Base-by-base conservation (phyloP, 1,139 yeast species). In the Debaryomyces udenii region DNA sequence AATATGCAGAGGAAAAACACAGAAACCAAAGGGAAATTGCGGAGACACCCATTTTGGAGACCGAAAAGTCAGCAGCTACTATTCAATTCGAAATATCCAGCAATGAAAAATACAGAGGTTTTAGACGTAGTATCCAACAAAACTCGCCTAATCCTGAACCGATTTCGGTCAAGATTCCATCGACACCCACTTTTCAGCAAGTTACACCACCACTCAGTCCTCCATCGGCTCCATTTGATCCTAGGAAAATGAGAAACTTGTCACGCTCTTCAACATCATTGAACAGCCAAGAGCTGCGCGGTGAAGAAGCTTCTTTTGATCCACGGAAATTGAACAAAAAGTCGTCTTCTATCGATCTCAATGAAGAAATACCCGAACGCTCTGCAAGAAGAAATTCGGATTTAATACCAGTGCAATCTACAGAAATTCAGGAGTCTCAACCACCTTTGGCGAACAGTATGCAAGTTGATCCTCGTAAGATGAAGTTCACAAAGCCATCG, bases 91-190 rank as follows among this genome's bases (percentile, higher is more conserved):
- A 59, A 41, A 55, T 64, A 26, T 47, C 55, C 31, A 53, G 59
- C 15, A 68, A 68, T 47, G 70, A 64, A 27, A 73, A 70, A 48
- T 73, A 73, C 52, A 64, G 57, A 45, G 78, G 78, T 1, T 73
- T 73, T 56, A 70, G 78, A 62, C 66, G 78, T 59, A 62, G 65
- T 40, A 58, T 59, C 5, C 56, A 58, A 28, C 49, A 55, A 26
- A 61, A 50, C 36, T 48, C 53, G 13, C 50, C 56, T 10, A 44
- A 46, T 23, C 27, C 48, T n/a, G 58, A 57, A 29, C 67, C 68
- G 29, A 57, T 65, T 29, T 52, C 60, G 14, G 59, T 66, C 30
- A 50, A 52, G 31, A 53, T 64, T 35, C 69, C 70, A 9, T 39
- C 46, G 28, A 31, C 48, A n/a, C 45, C 48, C 27, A 50, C 45